Evolutionary conservation across 345 rosid species (phyloP).

Genomic region (Conringia planisiliqua): DNA sequence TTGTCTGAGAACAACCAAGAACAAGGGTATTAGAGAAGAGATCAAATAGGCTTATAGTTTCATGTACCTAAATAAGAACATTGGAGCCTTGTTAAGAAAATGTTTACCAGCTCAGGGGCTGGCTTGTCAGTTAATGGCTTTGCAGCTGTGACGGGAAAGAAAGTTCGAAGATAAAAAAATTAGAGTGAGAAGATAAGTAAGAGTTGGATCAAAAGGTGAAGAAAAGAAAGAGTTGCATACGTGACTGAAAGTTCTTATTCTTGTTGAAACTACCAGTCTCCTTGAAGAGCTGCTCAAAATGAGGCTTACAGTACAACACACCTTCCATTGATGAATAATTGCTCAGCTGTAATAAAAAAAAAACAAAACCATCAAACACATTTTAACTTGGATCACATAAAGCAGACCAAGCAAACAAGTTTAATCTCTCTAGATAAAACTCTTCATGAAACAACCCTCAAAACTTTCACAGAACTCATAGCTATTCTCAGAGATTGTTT

Average conservation of each 20-base stretch:
- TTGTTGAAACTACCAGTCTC: slow-evolving; percentile 89
- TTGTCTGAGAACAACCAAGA: slow-evolving; percentile 57
- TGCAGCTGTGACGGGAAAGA: slow-evolving; percentile 65
- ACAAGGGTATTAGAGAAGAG: too few relatives aligned
- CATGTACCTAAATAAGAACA: slow-evolving; percentile 3
- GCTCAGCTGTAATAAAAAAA: slow-evolving; percentile 54
- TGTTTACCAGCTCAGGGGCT: slow-evolving; percentile 73
- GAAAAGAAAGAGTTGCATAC: slow-evolving; percentile 40
- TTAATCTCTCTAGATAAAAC: not conserved
- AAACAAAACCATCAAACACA: slow-evolving; percentile 15
- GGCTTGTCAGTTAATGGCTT: slow-evolving; percentile 85
- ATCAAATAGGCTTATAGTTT: not conserved
- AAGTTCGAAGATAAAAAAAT: slow-evolving; percentile 28
- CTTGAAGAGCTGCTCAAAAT: slow-evolving; percentile 96
- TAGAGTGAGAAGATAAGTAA: not conserved
- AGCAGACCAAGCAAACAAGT: not conserved
- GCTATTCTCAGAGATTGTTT: not conserved
- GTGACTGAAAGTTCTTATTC: slow-evolving; percentile 92
- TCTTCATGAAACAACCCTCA: not conserved
- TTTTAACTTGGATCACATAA: slow-evolving; percentile 5
- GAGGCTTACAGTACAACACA: slow-evolving; percentile 94
- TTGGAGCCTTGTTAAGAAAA: slow-evolving; percentile 9
- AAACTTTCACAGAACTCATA: not conserved
- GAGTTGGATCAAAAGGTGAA: not conserved
- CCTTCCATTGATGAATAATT: slow-evolving; percentile 98